phyloP scores from a whole-genome alignment of 305 asterid species.

The Caryopteris hybrid region DNA sequence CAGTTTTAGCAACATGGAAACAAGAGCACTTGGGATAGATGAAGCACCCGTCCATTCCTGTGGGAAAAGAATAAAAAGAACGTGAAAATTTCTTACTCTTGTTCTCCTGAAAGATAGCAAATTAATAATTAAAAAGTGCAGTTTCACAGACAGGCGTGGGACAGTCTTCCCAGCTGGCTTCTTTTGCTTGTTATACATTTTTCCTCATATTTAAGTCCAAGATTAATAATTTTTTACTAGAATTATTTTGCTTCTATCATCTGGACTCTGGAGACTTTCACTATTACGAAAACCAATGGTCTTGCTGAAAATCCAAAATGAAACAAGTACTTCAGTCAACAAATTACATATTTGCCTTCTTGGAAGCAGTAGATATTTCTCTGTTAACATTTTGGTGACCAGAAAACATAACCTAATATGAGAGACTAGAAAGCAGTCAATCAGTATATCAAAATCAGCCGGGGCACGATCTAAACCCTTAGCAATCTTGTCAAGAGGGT shows the following conservation, averaged over 20 bases:
- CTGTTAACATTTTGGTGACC: neutral
- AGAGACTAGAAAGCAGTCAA: neutral
- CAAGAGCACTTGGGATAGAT: conserved; percentile 72
- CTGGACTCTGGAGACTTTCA: neutral
- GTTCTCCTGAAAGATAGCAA: neutral
- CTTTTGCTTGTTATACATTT: neutral
- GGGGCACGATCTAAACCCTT: neutral
- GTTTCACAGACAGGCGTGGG: neutral
- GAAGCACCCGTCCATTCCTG: conserved; percentile 62
- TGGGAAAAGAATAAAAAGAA: conserved; percentile 18
- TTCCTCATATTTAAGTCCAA: neutral
- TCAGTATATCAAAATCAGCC: neutral
- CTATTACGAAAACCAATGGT: neutral
- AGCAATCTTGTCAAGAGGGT: neutral
- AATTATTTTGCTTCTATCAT: neutral
- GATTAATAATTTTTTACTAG: neutral
- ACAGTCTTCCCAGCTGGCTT: neutral
- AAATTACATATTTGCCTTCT: neutral
- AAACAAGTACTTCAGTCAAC: neutral
- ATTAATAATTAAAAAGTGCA: neutral
- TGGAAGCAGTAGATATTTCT: neutral
- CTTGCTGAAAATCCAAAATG: neutral
- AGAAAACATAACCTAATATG: neutral
- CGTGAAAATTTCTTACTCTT: neutral
- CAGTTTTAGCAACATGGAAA: conserved; percentile 72